phyloP scores from a whole-genome alignment of 2,329 filamentous ascomycete species.

The Penicillium sp. region DNA sequence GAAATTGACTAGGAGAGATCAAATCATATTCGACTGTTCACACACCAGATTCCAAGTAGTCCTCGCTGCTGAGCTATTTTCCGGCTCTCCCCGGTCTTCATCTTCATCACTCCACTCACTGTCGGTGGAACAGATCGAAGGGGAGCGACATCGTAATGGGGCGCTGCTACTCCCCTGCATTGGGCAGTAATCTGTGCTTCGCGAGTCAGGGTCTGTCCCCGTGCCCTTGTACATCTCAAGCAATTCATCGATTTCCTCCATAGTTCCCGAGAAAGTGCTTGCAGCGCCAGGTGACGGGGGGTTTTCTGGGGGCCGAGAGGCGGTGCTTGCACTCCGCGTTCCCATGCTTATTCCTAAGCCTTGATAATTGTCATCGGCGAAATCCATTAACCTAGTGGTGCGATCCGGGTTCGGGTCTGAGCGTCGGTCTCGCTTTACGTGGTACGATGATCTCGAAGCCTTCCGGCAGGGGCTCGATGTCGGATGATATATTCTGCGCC shows the following conservation, averaged over 20 bases:
- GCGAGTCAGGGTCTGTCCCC: conserved; percentile 4
- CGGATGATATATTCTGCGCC: neutral
- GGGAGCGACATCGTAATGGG: neutral
- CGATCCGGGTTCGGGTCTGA: neutral
- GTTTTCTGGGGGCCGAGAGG: neutral
- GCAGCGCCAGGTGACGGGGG: neutral
- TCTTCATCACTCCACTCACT: conserved; percentile 16
- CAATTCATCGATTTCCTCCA: conserved; percentile 4
- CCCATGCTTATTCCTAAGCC: neutral
- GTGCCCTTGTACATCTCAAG: conserved; percentile 8
- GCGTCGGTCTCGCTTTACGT: neutral
- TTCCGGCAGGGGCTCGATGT: neutral
- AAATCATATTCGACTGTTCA: conserved; percentile 11
- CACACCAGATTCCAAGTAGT: conserved; percentile 22
- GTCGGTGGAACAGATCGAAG: conserved; percentile 3
- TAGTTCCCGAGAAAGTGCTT: neutral
- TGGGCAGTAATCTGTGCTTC: too few relatives aligned
- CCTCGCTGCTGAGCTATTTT: neutral
- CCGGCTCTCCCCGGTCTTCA: neutral
- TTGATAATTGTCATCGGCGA: neutral
- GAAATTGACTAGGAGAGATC: neutral
- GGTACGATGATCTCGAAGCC: neutral
- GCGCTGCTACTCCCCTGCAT: neutral
- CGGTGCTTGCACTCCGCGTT: neutral
- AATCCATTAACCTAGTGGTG: neutral